Evolutionary conservation across 441 rosid genomes (phyloP).

Genomic region (Viola pubescens): DNA sequence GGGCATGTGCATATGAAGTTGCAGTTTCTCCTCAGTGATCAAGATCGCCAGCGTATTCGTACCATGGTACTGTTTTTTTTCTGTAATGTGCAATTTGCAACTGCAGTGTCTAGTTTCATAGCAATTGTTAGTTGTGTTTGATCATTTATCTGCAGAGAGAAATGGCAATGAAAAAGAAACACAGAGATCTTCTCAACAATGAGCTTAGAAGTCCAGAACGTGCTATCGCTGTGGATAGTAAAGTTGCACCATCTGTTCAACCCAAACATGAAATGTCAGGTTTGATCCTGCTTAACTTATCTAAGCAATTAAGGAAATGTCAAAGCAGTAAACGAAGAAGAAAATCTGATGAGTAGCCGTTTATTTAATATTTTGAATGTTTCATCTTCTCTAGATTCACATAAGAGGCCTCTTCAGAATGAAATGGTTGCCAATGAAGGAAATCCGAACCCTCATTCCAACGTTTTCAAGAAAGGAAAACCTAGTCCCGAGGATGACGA

Average conservation of each 20-base stretch:
- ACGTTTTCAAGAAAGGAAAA: conserved; percentile 16
- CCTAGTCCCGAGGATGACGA: conserved; percentile 18
- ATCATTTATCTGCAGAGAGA: conserved; percentile 55
- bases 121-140: background rate
- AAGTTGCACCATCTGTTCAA: conserved; percentile 9
- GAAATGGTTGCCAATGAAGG: conserved; percentile 18
- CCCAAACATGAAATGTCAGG: conserved; percentile 38
- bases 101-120: background rate
- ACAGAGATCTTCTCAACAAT: conserved; percentile 34
- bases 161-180: conserved; percentile 68
- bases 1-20: conserved; percentile 66
- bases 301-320: background rate
- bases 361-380: conserved; percentile 27
- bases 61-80: conserved; percentile 35
- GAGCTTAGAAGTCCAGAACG: conserved; percentile 25
- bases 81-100: background rate
- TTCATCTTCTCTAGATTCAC: conserved; percentile 38
- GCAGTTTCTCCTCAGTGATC: conserved; percentile 76
- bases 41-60: conserved; percentile 63
- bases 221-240: conserved; percentile 15
- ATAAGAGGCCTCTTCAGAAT: conserved; percentile 20
- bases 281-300: conserved; percentile 27
- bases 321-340: conserved; percentile 5
- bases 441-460: background rate
- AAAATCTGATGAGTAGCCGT: conserved; percentile 4